Percentiles rank a stretch among this genome's conserved stretches.
Evolutionary conservation across 2,329 filamentous ascomycete species (phyloP).

Genomic region (Neopestalotiopsis sp.): DNA sequence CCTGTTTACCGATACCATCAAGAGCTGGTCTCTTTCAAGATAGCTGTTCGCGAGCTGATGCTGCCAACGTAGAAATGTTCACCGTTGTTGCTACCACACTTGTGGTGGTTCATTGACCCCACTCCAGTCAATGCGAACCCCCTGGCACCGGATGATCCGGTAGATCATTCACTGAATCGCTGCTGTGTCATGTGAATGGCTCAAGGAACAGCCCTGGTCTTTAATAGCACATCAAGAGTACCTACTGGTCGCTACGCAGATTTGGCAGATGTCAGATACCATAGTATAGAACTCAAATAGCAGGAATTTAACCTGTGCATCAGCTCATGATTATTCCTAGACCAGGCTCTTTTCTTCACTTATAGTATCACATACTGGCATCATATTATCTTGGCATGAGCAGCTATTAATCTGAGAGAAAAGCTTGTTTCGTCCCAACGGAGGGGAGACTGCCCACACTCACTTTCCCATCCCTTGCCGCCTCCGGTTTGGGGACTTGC

Average conservation of each 20-base stretch:
- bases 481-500: background rate
- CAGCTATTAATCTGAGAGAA: background rate
- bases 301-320: background rate
- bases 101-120: background rate
- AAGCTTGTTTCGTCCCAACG: slow-evolving; percentile 4
- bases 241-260: background rate
- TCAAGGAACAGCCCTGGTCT: background rate
- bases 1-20: too few species aligned
- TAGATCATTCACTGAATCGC: background rate
- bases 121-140: background rate
- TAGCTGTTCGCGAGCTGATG: too few species aligned
- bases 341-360: background rate
- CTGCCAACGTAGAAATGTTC: background rate
- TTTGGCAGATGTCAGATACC: background rate
- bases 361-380: background rate
- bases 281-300: background rate
- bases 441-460: background rate
- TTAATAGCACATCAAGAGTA: background rate
- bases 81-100: background rate
- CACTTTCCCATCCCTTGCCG: background rate
- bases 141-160: background rate
- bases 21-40: too few species aligned
- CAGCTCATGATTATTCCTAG: background rate
- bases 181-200: background rate
- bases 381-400: background rate